A percentile compares a stretch with the other conserved stretches of the same genome.
These are phyloP conservation scores for Ceratonia siliqua DNA, from an alignment of 306 rosid genomes.

Conservation along the genomic window DNA sequence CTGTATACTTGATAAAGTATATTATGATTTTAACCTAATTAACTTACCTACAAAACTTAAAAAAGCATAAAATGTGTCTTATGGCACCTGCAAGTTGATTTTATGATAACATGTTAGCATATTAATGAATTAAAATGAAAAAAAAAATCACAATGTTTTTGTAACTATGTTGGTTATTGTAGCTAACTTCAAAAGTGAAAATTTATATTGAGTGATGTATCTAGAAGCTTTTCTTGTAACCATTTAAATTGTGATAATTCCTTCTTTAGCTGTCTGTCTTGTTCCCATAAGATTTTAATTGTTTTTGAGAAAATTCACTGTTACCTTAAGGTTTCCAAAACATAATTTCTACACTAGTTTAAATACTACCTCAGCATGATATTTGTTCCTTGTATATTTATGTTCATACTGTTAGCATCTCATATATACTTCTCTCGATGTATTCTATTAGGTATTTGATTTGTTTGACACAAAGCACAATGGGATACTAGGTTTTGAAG, in stretches of 20 bases:
- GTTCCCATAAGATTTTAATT: background rate
- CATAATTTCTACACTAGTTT: background rate
- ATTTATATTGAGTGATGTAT: background rate
- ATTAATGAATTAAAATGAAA: background rate
- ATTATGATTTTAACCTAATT: background rate
- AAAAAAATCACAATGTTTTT: background rate
- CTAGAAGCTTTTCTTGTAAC: background rate
- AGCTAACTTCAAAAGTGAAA: background rate
- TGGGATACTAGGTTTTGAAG: conserved; percentile 96
- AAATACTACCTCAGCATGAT: background rate
- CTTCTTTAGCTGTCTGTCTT: background rate
- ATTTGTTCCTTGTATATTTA: background rate
- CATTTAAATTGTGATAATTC: background rate
- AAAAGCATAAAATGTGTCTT: background rate
- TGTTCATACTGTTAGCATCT: conserved; percentile 40
- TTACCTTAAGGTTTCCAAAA: background rate
- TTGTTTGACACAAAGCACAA: conserved; percentile 97
- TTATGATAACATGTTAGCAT: background rate
- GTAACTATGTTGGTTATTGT: background rate
- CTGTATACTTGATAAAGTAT: background rate
- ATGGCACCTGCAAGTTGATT: background rate
- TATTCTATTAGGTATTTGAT: conserved; percentile 70
- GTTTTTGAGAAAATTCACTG: background rate
- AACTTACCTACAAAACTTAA: background rate
- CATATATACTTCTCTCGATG: conserved; percentile 22